Percentiles rank a stretch among this genome's conserved stretches.
These are phyloP conservation scores for Hanseniaspora valbyensis DNA, from an alignment of 805 yeast species.

Conservation along the genomic window DNA sequence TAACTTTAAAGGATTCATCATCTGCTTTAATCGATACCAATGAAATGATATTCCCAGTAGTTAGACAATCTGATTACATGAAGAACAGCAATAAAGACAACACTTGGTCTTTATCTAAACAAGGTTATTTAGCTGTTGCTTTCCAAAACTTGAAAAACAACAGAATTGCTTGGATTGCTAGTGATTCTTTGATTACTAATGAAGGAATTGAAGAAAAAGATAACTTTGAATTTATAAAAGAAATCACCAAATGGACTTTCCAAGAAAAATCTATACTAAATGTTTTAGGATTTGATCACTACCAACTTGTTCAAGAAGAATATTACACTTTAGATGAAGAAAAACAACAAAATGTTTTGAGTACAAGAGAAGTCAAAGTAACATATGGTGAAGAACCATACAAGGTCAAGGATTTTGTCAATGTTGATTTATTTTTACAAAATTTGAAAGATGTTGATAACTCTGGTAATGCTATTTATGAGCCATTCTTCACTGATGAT, in stretches of 20 bases:
- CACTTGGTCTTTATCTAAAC: slow-evolving; percentile 67
- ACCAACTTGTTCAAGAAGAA: slow-evolving; percentile 34
- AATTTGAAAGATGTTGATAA: slow-evolving; percentile 38
- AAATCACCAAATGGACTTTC: slow-evolving; percentile 59
- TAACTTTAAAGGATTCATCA: slow-evolving; percentile 41
- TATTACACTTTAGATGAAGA: neutral
- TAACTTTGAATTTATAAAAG: slow-evolving; percentile 34
- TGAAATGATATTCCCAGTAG: slow-evolving; percentile 51
- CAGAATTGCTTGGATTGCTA: slow-evolving; percentile 74
- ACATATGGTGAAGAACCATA: slow-evolving; percentile 41
- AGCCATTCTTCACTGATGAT: slow-evolving; percentile 51
- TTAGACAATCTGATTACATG: slow-evolving; percentile 58
- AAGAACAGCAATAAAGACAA: slow-evolving; percentile 36
- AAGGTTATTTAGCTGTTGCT: slow-evolving; percentile 63
- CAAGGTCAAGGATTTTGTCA: slow-evolving; percentile 63
- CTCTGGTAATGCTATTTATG: slow-evolving; percentile 38
- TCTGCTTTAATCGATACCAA: slow-evolving; percentile 63
- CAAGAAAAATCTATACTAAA: slow-evolving; percentile 56
- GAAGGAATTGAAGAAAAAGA: slow-evolving; percentile 21
- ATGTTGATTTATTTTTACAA: slow-evolving; percentile 39
- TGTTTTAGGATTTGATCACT: slow-evolving; percentile 44
- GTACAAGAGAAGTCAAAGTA: slow-evolving; percentile 16
- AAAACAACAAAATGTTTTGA: neutral
- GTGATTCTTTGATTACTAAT: slow-evolving; percentile 42
- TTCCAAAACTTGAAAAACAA: slow-evolving; percentile 73